phyloP scores from a whole-genome alignment of 2,329 filamentous ascomycete genomes.

The Ophiostoma quercus region DNA sequence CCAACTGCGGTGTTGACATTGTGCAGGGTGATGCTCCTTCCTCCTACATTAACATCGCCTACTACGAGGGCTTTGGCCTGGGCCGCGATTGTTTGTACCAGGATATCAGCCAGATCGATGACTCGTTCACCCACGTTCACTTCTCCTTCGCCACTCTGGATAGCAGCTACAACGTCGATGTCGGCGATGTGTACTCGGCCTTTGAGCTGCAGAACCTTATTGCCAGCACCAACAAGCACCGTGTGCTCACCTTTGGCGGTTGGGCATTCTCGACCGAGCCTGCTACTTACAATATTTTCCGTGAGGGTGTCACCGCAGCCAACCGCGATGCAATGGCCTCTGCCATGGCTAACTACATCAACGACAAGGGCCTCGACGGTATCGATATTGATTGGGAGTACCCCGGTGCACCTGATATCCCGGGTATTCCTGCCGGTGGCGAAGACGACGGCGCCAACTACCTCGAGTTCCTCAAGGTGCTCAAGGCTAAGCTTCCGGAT shows the following conservation, averaged over 20 bases:
- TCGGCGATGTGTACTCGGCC: constrained; percentile 21
- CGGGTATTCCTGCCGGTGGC: constrained; percentile 33
- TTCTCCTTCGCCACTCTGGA: constrained; percentile 34
- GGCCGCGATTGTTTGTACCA: constrained; percentile 34
- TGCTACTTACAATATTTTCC: constrained; percentile 37
- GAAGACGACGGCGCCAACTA: constrained; percentile 35
- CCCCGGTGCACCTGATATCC: constrained; percentile 27
- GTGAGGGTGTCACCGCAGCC: constrained; percentile 27
- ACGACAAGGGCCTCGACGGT: constrained; percentile 20
- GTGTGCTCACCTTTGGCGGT: constrained; percentile 43
- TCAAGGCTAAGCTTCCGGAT: constrained; percentile 28
- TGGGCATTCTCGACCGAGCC: constrained; percentile 41
- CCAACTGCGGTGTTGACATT: constrained; percentile 39
- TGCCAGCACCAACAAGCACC: constrained; percentile 32
- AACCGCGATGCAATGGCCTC: constrained; percentile 20
- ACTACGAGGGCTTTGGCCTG: constrained; percentile 36
- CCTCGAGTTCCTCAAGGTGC: constrained; percentile 32
- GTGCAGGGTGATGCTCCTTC: constrained; percentile 23
- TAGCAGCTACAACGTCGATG: constrained; percentile 27
- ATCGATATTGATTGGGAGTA: constrained; percentile 25
- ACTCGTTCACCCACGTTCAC: constrained; percentile 32
- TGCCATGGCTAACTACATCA: constrained; percentile 11
- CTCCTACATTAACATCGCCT: constrained; percentile 30
- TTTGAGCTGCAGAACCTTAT: constrained; percentile 31
- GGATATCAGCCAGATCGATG: constrained; percentile 28